phyloP scores from a whole-genome alignment of 148 eudicot genomes.

The Rhododendron simsii region DNA sequence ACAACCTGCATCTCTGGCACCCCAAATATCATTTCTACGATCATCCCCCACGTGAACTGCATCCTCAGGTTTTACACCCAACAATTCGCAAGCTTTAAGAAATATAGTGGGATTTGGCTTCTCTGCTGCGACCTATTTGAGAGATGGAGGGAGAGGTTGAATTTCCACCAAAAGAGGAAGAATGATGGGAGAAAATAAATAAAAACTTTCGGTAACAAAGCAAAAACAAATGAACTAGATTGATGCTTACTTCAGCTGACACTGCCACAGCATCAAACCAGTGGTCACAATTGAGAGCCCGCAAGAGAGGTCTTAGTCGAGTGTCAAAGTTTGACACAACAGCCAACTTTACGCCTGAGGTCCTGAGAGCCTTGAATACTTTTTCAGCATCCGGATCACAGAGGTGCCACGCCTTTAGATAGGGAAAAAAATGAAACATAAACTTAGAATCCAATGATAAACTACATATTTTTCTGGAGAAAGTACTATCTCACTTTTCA shows the following conservation, averaged over 20 bases:
- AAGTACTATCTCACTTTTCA: neutral
- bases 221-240: neutral
- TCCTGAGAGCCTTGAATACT: constrained; percentile 71
- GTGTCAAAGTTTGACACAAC: constrained; percentile 95
- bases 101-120: constrained; percentile 96
- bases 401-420: constrained; percentile 90
- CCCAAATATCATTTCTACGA: constrained; percentile 96
- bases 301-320: constrained; percentile 70
- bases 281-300: constrained; percentile 82
- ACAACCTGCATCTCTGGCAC: constrained; percentile 98
- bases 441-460: neutral
- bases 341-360: constrained; percentile 82
- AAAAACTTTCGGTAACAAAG: neutral
- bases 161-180: neutral
- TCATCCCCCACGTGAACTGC: constrained; percentile 98
- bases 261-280: constrained; percentile 99
- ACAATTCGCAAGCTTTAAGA: constrained; percentile 83
- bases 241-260: constrained; percentile 81
- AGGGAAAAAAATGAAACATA: neutral
- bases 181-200: neutral
- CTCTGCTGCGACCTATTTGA: constrained; percentile 83
- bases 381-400: constrained; percentile 87
- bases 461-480: neutral
- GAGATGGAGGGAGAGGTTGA: neutral
- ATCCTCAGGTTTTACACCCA: constrained; percentile 89